Base-by-base conservation (phyloP, 2,329 filamentous ascomycete species). In the Hypomyces perniciosus region DNA sequence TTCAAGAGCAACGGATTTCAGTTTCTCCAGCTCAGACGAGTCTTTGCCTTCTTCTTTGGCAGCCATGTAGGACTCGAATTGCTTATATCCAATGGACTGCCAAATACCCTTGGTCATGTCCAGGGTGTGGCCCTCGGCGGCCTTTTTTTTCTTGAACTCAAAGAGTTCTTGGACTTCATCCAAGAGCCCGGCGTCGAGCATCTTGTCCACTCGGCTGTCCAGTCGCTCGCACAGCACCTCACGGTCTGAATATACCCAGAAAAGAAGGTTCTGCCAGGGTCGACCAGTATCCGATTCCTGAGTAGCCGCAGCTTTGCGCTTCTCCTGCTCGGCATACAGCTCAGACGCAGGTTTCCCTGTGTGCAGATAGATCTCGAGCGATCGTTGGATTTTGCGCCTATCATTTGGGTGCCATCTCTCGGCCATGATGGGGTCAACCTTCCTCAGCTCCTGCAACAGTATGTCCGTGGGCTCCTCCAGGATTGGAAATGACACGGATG, bases 11-110 rank as follows among this genome's bases (percentile, higher is more conserved):
- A 75, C 64, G 1, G 64, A 59, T 57, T 79, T 83, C 10, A 90
- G 65, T 13, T 72, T 72, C 20, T 78, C 74, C 1, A 87, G 68
- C 4, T 79, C 72, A 53, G 44, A 44, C 8, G 50, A 50, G 6
- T 57, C 58, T 29, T 54, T 48, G 1, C 58, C 58, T 31, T 66
- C 54, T 57, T 69, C 59, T 10, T 73, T 53, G 1, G 79, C 77
- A 2, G 70, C 60, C 27, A 91, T 71, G 61, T 90, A 96, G 0
- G 81, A 76, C 51, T 87, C 79, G 63, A 97, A 86, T 63, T 99
- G 90, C 65, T 95, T 96, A 69, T 90, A 96, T 1, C 93, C 93
- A 55, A 99, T 99, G 1, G 91, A 93, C 48, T 95, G 87, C 90
- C 92, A 99, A 40, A 99, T 95, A 0, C 93, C 95, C 48, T 84